Evolutionary conservation across 257 asterid species (phyloP), one percentile per base, ranked within the genome.

Genomic region (Verbascum thapsus): DNA sequence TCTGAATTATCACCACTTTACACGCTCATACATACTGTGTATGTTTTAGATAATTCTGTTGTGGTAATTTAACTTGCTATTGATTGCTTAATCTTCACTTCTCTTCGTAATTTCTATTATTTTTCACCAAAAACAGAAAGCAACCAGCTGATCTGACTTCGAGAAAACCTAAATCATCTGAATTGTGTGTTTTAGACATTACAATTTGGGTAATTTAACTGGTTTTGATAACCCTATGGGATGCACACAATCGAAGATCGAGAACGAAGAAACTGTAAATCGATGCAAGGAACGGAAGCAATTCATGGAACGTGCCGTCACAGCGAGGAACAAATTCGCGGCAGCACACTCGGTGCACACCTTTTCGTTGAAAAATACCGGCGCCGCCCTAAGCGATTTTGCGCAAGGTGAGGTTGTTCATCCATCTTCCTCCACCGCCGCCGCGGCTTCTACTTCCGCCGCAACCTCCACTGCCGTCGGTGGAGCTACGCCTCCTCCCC

Each of bases 371-470:
- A 94, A 90, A 61, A 87, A 94, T 74, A 77, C 92, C 62, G 99
- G 99, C 48, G 97, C 97, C 26, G 96, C 97, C 40, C 90, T 94
- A 55, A 87, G 96, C 60, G 97, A 94, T 68, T 94, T 73, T 58
- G 90, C 96, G 22, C 86, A 83, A 10, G 96, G 95, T 11, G 96
- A 91, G 68, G 96, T 76, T 45, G 69, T 75, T 22, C 67, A 55
- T 53, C 77, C 88, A 3, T 18, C 74, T 10, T 37, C 85, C 11
- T 10, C 78, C n/a, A n/a, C n/a, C 35, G 30, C 68, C 30, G n/a
- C n/a, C n/a, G n/a, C n/a, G n/a, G n/a, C n/a, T n/a, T 26, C 32
- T 8, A 8, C 56, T 38, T 8, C 79, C 40, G 19, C 64, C 35
- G 15, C 72, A 0, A 45, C 76, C 10, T 43, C 78, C 47, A 60